Conservation (phyloP, 2,329 filamentous ascomycete species). For the Cytospora chrysosperma region DNA sequence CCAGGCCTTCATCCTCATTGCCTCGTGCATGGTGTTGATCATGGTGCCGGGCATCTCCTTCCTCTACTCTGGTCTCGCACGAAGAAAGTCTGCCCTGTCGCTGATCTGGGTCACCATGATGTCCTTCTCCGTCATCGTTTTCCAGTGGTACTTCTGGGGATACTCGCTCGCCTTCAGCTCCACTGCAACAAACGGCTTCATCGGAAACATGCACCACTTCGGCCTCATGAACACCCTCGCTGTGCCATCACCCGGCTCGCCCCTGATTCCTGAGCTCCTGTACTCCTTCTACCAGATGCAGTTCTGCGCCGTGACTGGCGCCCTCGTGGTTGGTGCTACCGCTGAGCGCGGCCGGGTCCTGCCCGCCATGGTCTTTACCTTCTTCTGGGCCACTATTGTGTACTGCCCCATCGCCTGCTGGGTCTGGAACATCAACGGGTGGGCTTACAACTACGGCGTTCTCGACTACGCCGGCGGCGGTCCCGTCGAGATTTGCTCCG, state of each 20-base stretch:
- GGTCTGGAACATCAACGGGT: slow-evolving; percentile 94
- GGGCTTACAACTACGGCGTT: slow-evolving; percentile 87
- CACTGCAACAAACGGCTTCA: slow-evolving; percentile 81
- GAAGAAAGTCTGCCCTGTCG: slow-evolving; percentile 93
- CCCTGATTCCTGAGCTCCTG: slow-evolving; percentile 82
- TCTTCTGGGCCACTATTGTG: slow-evolving; percentile 94
- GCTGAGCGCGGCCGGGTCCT: slow-evolving; percentile 92
- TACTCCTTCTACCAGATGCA: slow-evolving; percentile 99
- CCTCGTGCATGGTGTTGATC: slow-evolving; percentile 88
- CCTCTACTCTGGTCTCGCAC: slow-evolving; percentile 95
- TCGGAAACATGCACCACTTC: slow-evolving; percentile 87
- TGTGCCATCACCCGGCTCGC: slow-evolving; percentile 81
- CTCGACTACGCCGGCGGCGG: slow-evolving; percentile 96
- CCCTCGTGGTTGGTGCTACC: slow-evolving; percentile 87
- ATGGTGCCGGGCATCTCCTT: slow-evolving; percentile 98
- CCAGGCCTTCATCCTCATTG: slow-evolving; percentile 87
- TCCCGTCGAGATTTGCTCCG: slow-evolving; percentile 95
- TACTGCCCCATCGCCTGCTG: slow-evolving; percentile 97
- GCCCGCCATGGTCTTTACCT: slow-evolving; percentile 91
- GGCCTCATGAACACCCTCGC: slow-evolving; percentile 83
- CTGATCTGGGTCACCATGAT: slow-evolving; percentile 98
- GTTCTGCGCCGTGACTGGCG: slow-evolving; percentile 91
- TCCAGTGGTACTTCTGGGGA: slow-evolving; percentile 99
- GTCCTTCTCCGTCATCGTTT: slow-evolving; percentile 84
- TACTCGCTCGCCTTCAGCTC: slow-evolving; percentile 92